Evolutionary conservation across 2,329 filamentous ascomycete genomes (phyloP).

Genomic region (Monilinia fructigena): DNA sequence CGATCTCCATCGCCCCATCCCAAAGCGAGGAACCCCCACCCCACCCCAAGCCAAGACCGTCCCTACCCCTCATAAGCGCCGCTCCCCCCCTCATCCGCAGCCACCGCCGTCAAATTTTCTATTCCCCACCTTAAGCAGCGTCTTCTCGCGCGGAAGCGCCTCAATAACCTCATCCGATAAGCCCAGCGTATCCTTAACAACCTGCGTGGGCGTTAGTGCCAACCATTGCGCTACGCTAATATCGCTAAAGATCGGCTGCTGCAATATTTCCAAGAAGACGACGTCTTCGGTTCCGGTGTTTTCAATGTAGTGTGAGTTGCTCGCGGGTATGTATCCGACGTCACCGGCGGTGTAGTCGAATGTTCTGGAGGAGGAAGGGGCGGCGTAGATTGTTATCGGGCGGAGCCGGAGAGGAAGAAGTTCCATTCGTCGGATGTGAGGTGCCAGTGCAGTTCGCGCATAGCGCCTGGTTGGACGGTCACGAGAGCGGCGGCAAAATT

Average conservation of each 20-base stretch:
- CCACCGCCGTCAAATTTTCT: conserved; percentile 33
- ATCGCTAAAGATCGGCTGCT: conserved; percentile 46
- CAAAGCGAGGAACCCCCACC: neutral
- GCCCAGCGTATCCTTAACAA: conserved; percentile 37
- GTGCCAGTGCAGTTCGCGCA: conserved; percentile 66
- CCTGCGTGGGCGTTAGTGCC: conserved; percentile 43
- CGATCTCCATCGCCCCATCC: no score
- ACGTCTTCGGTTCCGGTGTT: conserved; percentile 58
- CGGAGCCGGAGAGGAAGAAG: conserved; percentile 22
- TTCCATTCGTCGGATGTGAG: conserved; percentile 38
- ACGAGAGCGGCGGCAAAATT: conserved; percentile 58
- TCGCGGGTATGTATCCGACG: conserved; percentile 57
- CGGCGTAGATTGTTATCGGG: conserved; percentile 23
- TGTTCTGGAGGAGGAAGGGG: conserved; percentile 41
- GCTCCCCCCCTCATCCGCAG: conserved; percentile 28
- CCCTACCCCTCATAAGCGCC: conserved; percentile 28
- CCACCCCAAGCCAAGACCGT: no score
- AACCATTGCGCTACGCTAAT: conserved; percentile 59
- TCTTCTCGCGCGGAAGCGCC: conserved; percentile 45
- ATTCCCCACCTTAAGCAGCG: conserved; percentile 46
- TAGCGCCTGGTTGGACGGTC: conserved; percentile 59
- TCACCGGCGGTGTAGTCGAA: conserved; percentile 49
- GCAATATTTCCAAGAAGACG: conserved; percentile 59
- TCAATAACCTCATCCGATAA: conserved; percentile 43
- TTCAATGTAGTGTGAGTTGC: conserved; percentile 58